Base-by-base conservation (phyloP, 169 alveolate genomes). In the Cryptosporidium tyzzeri region DNA sequence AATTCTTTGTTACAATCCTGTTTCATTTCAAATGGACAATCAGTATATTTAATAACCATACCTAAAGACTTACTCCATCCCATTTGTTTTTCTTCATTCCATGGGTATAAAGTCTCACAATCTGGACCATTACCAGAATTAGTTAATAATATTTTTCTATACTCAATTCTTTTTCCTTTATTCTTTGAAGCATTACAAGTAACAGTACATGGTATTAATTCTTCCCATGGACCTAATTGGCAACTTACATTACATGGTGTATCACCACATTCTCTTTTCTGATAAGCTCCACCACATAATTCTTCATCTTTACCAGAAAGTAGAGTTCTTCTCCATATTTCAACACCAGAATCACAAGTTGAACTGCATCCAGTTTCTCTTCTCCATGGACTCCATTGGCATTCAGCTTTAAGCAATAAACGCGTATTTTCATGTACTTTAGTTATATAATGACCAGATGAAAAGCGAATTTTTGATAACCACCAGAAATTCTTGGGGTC, bases 311-410 rank as follows among this genome's bases (percentile, higher is more conserved):
- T 62, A 23, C 89, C 89, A 37, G 89, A 80, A n/a, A 80, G 44
- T 10, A 80, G 35, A 29, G 89, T 62, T 80, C 89, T 37, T 48
- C 89, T 80, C 89, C 89, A 80, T 39, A 80, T 80, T 65, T 80
- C 89, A 62, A 80, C 68, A 5, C 89, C 89, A 37, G 65, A 44
- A n/a, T 80, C 59, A 65, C 89, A 80, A 35, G 89, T 80, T 12
- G 89, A 80, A 10, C 89, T 80, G 1, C 89, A 80, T 16, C 80
- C 89, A n/a, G 89, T 80, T 59, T 80, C 89, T 44, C 75, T 58
- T 80, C 89, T 80, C 89, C 89, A 80, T 21, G 89, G 89, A 41
- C 89, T 50, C 89, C 89, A 80, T 26, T 80, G 89, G 0, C 89
- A 80, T 16, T 80, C 89, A 16, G 89, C 74, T 31, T 80, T 80